phyloP scores from a whole-genome alignment of 495 filamentous ascomycete species.

The Daldinia vernicosa region DNA sequence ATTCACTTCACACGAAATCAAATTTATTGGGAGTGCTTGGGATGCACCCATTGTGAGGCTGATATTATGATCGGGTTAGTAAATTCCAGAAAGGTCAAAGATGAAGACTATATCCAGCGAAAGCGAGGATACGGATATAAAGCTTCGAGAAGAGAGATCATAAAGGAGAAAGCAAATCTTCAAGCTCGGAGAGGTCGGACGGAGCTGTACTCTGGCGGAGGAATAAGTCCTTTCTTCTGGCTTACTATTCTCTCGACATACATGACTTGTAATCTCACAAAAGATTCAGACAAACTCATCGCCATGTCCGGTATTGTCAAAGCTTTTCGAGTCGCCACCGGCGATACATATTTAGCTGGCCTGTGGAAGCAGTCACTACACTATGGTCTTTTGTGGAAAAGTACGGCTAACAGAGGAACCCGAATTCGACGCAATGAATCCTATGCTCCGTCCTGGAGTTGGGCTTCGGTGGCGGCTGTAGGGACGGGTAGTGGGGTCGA shows the following conservation, averaged over 20 bases:
- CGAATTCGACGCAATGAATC: neutral
- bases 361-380: neutral
- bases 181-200: too few species aligned
- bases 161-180: too few species aligned
- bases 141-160: neutral
- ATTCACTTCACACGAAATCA: too few species aligned
- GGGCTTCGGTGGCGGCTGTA: neutral
- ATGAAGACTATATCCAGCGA: neutral
- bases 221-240: neutral
- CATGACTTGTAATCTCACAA: neutral
- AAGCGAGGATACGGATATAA: neutral
- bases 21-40: too few species aligned
- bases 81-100: neutral
- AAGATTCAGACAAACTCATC: neutral
- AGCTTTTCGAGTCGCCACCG: neutral
- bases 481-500: neutral
- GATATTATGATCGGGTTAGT: neutral
- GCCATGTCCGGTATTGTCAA: neutral
- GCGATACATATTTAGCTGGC: neutral
- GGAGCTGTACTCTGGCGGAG: too few species aligned
- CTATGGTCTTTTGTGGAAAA: neutral
- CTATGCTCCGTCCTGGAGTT: neutral
- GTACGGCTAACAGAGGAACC: neutral
- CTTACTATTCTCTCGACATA: neutral
- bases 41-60: neutral